Conservation (phyloP, 1,284 basidiomycete species). For the Leccinum proximum region DNA sequence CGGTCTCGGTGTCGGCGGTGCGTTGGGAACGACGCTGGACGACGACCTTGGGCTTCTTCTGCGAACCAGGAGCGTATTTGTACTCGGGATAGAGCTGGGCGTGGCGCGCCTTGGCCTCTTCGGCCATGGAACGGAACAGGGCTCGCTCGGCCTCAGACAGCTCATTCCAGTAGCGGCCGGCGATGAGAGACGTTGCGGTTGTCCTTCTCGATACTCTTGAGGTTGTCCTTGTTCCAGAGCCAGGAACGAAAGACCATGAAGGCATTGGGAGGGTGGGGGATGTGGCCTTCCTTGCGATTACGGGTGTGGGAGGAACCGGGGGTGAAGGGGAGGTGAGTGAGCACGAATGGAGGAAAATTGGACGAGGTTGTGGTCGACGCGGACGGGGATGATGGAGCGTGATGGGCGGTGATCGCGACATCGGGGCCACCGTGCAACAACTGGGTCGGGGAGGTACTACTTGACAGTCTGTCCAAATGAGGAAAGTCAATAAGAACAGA, state of each 20-base stretch:
- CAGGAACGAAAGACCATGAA: conserved; percentile 83
- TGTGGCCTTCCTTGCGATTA: conserved; percentile 41
- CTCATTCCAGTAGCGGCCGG: conserved; percentile 41
- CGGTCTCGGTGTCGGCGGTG: conserved; percentile 30
- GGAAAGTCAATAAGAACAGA: conserved; percentile 31
- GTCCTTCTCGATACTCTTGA: conserved; percentile 39
- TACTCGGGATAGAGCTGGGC: conserved; percentile 50
- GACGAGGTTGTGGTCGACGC: conserved; percentile 15
- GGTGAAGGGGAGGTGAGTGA: conserved; percentile 30
- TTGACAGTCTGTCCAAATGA: conserved; percentile 28
- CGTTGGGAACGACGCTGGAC: conserved; percentile 28
- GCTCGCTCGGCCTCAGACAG: conserved; percentile 34
- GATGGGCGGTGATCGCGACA: conserved; percentile 4
- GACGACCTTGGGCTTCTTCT: conserved; percentile 24
- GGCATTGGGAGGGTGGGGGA: conserved; percentile 79
- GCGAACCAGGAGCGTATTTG: conserved; percentile 45
- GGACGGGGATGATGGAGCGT: conserved; percentile 20
- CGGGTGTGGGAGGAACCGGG: conserved; percentile 38
- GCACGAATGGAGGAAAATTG: conserved; percentile 13
- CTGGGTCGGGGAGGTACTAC: conserved; percentile 5
- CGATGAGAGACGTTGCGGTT: conserved; percentile 53
- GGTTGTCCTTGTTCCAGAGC: conserved; percentile 51
- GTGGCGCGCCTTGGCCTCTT: conserved; percentile 47
- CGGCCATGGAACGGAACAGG: conserved; percentile 43
- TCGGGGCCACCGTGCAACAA: conserved; percentile 14